Evolutionary conservation across 129 eudicot species (phyloP).

Genomic region (Saposhnikovia divaricata): DNA sequence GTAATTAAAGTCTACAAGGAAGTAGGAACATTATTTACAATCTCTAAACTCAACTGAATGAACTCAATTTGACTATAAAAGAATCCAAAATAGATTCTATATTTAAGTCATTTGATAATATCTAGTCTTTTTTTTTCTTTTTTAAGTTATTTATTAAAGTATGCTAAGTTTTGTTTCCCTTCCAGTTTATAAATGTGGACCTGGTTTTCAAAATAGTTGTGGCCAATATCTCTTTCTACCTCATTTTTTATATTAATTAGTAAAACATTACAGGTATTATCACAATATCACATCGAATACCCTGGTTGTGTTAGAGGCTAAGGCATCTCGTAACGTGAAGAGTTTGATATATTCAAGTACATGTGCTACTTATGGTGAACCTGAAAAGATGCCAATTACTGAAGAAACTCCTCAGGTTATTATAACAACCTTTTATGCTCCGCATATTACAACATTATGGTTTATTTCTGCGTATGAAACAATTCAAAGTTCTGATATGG

Average conservation of each 20-base stretch:
- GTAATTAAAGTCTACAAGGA: neutral
- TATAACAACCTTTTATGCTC: neutral
- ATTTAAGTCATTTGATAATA: neutral
- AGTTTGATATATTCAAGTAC: slow-evolving; percentile 86
- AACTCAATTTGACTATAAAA: neutral
- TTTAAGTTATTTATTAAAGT: neutral
- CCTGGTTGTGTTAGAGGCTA: slow-evolving; percentile 61
- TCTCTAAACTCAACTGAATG: neutral
- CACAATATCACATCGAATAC: slow-evolving; percentile 90
- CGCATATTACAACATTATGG: neutral
- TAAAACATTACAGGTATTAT: slow-evolving; percentile 48
- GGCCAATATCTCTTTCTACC: neutral
- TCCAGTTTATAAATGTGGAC: neutral
- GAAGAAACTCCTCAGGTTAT: slow-evolving; percentile 80
- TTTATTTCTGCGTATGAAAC: neutral
- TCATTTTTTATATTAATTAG: neutral
- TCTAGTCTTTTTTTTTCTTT: neutral
- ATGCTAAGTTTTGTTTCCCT: neutral
- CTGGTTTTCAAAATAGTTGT: neutral
- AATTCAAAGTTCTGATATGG: neutral
- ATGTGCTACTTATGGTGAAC: slow-evolving; percentile 93
- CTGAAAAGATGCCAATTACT: slow-evolving; percentile 82
- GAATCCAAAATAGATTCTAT: neutral
- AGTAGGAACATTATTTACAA: neutral
- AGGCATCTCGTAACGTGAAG: slow-evolving; percentile 50